Conservation (phyloP, 495 filamentous ascomycete species). For the Annulohypoxylon stygium region DNA sequence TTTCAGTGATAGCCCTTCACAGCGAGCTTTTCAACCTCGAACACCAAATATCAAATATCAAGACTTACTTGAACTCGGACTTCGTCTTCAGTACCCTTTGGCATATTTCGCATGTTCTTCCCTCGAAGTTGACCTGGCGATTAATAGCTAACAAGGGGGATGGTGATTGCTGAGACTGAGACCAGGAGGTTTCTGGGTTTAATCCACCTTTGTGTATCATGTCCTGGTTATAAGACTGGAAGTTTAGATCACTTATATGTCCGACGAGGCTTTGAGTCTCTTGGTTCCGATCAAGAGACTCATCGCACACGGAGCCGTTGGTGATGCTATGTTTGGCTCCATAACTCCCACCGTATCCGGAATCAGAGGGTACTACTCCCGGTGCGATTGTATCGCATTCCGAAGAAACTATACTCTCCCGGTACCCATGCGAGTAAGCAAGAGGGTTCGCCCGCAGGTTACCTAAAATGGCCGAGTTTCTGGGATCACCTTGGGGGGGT, state of each 20-base stretch:
- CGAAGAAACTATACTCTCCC: slow-evolving; percentile 57
- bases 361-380: slow-evolving; percentile 67
- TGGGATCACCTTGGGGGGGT: slow-evolving; percentile 32
- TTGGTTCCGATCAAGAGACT: slow-evolving; percentile 51
- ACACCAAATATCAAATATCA: not conserved
- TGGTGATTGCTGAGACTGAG: slow-evolving; percentile 31
- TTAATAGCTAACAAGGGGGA: slow-evolving; percentile 16
- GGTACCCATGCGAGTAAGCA: slow-evolving; percentile 30
- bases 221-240: slow-evolving; percentile 34
- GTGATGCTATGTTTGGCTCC: slow-evolving; percentile 54
- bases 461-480: slow-evolving; percentile 27
- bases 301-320: slow-evolving; percentile 63
- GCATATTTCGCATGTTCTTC: slow-evolving; percentile 53
- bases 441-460: slow-evolving; percentile 25
- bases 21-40: not conserved
- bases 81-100: slow-evolving; percentile 57
- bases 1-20: slow-evolving; percentile 30
- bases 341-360: slow-evolving; percentile 71
- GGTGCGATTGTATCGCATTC: slow-evolving; percentile 69
- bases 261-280: slow-evolving; percentile 58
- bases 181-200: slow-evolving; percentile 30
- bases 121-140: slow-evolving; percentile 18
- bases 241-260: slow-evolving; percentile 42
- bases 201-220: slow-evolving; percentile 26
- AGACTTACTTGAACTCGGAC: slow-evolving; percentile 64